A percentile compares a stretch with the other conserved stretches of the same genome.
Conservation (phyloP, 805 yeast genomes). For the Candida dajiaensis region DNA sequence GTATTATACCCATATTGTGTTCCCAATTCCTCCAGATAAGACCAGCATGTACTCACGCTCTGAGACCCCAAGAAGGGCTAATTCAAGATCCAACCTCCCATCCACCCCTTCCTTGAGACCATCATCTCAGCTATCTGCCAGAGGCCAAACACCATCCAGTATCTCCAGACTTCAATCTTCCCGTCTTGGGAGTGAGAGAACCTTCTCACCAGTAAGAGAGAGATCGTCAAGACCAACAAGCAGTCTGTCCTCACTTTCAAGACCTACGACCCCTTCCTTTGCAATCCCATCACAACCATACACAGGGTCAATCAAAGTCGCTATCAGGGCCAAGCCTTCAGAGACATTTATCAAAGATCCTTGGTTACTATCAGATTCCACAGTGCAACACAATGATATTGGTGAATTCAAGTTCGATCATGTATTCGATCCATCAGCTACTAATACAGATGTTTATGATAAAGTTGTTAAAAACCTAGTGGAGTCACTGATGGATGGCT, state of each 20-base stretch:
- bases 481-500: slow-evolving; percentile 60
- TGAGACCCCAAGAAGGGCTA: slow-evolving; percentile 19
- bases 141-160: slow-evolving; percentile 19
- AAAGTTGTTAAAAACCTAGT: slow-evolving; percentile 48
- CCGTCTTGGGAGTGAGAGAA: slow-evolving; percentile 15
- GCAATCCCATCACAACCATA: slow-evolving; percentile 28
- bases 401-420: slow-evolving; percentile 73
- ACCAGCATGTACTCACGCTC: slow-evolving; percentile 15
- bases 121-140: slow-evolving; percentile 15
- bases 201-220: slow-evolving; percentile 20
- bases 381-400: slow-evolving; percentile 49
- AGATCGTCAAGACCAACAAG: slow-evolving; percentile 11
- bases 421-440: slow-evolving; percentile 54
- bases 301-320: slow-evolving; percentile 64
- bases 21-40: neutral
- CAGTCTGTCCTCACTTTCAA: slow-evolving; percentile 10
- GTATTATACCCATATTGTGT: neutral
- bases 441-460: slow-evolving; percentile 58
- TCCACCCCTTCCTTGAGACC: slow-evolving; percentile 22
- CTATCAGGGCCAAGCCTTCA: slow-evolving; percentile 71
- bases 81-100: slow-evolving; percentile 4
- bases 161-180: slow-evolving; percentile 11
- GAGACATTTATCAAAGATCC: slow-evolving; percentile 26
- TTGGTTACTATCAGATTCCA: slow-evolving; percentile 24
- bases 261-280: slow-evolving; percentile 22